Conservation (phyloP, 257 asterid species). For the Leptodermis oblonga region DNA sequence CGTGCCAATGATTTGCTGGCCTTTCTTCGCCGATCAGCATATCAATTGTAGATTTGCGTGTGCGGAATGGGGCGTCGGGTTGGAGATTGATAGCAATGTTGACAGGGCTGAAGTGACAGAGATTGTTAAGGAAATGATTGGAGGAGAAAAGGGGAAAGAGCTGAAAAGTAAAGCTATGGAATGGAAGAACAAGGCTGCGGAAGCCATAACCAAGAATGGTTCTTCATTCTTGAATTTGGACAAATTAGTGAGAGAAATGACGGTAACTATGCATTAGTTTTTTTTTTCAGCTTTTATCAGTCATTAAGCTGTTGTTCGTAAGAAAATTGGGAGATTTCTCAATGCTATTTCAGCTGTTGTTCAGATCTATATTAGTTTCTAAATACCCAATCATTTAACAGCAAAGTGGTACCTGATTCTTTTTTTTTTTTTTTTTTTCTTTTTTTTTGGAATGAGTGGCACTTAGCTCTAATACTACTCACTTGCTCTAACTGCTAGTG, state of each 20-base stretch:
- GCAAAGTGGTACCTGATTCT: no score
- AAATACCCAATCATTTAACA: no score
- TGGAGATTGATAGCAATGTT: conserved; percentile 21
- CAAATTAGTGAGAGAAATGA: conserved; percentile 10
- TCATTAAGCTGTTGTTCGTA: not conserved
- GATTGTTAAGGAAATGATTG: conserved; percentile 26
- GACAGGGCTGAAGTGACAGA: conserved; percentile 26
- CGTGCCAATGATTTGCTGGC: conserved; percentile 47
- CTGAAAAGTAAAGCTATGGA: conserved; percentile 29
- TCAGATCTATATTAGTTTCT: no score
- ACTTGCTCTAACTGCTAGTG: no score
- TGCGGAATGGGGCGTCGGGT: conserved; percentile 31
- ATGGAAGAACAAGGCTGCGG: conserved; percentile 26
- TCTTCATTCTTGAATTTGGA: conserved; percentile 30
- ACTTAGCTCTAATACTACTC: no score
- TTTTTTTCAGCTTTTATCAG: not conserved
- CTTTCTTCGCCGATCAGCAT: conserved; percentile 45
- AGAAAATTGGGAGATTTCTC: not conserved
- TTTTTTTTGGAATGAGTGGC: no score
- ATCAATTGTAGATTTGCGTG: conserved; percentile 32
- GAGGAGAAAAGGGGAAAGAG: conserved; percentile 31
- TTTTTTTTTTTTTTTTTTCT: no score
- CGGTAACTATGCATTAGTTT: not conserved
- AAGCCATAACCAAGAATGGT: conserved; percentile 27
- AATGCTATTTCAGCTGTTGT: not conserved